Evolutionary conservation across 352 stramenopile species (phyloP).

Genomic region (Elongisporangium senticosum): DNA sequence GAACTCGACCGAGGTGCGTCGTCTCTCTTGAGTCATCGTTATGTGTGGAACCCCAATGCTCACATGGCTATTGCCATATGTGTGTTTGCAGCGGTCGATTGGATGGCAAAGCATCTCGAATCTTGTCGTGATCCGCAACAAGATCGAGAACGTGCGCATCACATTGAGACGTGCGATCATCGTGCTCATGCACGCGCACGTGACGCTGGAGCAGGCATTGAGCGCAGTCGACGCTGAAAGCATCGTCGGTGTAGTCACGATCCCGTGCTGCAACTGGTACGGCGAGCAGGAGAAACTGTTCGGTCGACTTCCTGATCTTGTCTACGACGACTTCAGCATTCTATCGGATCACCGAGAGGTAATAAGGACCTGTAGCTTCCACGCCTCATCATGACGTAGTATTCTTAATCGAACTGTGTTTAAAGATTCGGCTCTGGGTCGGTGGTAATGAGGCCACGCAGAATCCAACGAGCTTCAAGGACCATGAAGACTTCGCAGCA

Average conservation of each 20-base stretch:
- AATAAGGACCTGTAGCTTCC: neutral
- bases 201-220: constrained; percentile 69
- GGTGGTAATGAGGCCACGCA: constrained; percentile 3
- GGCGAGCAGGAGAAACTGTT: constrained; percentile 56
- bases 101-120: constrained; percentile 54
- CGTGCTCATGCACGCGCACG: constrained; percentile 74
- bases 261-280: constrained; percentile 85
- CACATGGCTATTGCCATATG: neutral
- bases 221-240: constrained; percentile 53
- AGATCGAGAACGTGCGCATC: constrained; percentile 81
- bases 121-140: constrained; percentile 72
- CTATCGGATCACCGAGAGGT: constrained; percentile 76
- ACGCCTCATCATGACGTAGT: constrained; percentile 2
- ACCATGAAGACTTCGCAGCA: constrained; percentile 13
- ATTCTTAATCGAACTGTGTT: constrained; percentile 2
- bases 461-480: neutral
- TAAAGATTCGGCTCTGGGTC: constrained; percentile 45
- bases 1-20: constrained; percentile 29
- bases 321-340: constrained; percentile 83
- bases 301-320: constrained; percentile 44
- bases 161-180: constrained; percentile 46
- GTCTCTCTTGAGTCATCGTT: constrained; percentile 1
- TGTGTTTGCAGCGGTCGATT: constrained; percentile 27
- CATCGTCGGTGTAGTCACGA: constrained; percentile 57
- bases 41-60: neutral